These are phyloP conservation scores for Pezicula rhizophila DNA, from an alignment of 2,329 filamentous ascomycete genomes.

Conservation along the genomic window DNA sequence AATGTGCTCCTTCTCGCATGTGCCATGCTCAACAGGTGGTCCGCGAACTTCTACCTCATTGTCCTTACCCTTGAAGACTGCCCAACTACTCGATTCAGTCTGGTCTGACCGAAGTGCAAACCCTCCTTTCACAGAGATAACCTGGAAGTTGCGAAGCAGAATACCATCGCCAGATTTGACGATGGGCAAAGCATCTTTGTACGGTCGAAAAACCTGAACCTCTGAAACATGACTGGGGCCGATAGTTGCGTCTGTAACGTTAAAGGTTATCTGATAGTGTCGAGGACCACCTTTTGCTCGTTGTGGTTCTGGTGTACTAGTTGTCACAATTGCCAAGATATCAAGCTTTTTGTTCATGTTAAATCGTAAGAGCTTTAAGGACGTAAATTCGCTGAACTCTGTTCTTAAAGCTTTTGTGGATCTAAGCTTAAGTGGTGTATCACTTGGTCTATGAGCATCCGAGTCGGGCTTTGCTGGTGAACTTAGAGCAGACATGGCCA, in stretches of 20 bases:
- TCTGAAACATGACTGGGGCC: conserved; percentile 44
- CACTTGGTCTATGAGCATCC: conserved; percentile 8
- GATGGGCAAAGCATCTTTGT: conserved; percentile 49
- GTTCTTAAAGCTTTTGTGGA: conserved; percentile 22
- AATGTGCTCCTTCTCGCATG: conserved; percentile 44
- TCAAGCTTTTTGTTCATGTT: conserved; percentile 45
- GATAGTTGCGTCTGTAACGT: conserved; percentile 49
- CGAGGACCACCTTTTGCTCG: conserved; percentile 52
- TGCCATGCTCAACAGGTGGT: conserved; percentile 50
- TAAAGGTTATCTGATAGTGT: conserved; percentile 54
- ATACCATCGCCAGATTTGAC: conserved; percentile 52
- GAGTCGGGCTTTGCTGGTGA: conserved; percentile 20
- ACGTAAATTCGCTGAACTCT: conserved; percentile 45
- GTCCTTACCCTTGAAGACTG: conserved; percentile 45
- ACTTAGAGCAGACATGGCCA: conserved; percentile 20
- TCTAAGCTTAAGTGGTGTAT: conserved; percentile 14
- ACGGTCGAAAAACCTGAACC: conserved; percentile 52
- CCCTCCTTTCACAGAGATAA: conserved; percentile 47
- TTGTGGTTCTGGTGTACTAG: conserved; percentile 42
- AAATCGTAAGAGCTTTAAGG: conserved; percentile 46
- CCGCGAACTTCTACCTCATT: conserved; percentile 48
- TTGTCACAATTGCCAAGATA: conserved; percentile 48
- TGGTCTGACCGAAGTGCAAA: conserved; percentile 44
- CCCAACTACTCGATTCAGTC: conserved; percentile 54
- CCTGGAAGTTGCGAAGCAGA: conserved; percentile 50